Percentiles rank a stretch among this genome's conserved stretches.
Evolutionary conservation across 495 filamentous ascomycete species (phyloP).

Genomic region (Penicillium turbatum): DNA sequence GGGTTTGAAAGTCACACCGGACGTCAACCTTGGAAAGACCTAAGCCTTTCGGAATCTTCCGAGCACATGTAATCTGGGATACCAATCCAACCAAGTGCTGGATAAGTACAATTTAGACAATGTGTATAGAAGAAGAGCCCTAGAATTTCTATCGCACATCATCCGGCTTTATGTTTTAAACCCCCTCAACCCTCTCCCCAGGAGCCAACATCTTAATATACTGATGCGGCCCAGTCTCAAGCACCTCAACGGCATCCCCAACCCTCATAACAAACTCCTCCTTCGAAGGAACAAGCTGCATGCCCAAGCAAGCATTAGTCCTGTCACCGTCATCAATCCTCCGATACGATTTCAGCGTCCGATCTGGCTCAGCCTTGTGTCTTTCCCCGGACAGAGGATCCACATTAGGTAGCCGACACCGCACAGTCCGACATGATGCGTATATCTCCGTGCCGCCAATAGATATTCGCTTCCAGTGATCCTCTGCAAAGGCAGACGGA

Average conservation of each 20-base stretch:
- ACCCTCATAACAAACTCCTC: slow-evolving; percentile 47
- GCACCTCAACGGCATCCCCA: slow-evolving; percentile 56
- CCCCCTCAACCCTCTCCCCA: slow-evolving; percentile 37
- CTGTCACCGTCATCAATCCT: slow-evolving; percentile 70
- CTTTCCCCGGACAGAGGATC: slow-evolving; percentile 67
- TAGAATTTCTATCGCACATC: too few relatives aligned
- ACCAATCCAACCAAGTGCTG: too few relatives aligned
- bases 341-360: slow-evolving; percentile 63
- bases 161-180: slow-evolving; percentile 10
- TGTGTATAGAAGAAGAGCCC: too few relatives aligned
- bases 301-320: slow-evolving; percentile 70
- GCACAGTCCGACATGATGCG: slow-evolving; percentile 68
- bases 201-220: slow-evolving; percentile 53
- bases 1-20: too few relatives aligned
- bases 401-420: slow-evolving; percentile 82
- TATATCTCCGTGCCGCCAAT: slow-evolving; percentile 46
- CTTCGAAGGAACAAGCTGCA: slow-evolving; percentile 45
- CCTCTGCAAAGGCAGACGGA: slow-evolving; percentile 62
- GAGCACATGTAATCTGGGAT: too few relatives aligned
- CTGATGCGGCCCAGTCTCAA: slow-evolving; percentile 58
- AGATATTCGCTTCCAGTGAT: slow-evolving; percentile 69
- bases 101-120: too few relatives aligned
- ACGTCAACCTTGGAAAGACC: too few relatives aligned
- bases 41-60: too few relatives aligned
- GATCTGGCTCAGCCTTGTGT: slow-evolving; percentile 69